Evolutionary conservation across 148 eudicot species (phyloP), one percentile per base, ranked within the genome.

Genomic region (Simmondsia chinensis): DNA sequence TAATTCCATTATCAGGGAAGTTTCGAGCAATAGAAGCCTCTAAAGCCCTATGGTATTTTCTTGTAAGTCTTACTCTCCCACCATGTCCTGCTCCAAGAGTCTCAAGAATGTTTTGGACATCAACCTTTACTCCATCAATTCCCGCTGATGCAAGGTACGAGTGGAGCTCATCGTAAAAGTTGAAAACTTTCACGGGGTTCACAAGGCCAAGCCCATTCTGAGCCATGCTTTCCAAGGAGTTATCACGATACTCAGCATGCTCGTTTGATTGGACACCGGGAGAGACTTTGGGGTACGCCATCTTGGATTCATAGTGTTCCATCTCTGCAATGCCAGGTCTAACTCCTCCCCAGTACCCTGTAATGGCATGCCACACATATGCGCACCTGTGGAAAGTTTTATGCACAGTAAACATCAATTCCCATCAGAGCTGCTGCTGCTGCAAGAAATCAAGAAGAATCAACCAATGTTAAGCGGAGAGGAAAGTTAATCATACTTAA

Each of bases 261-360:
- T 69, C 82, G 20, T 71, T 63, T 10, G 89, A 74, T 44, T 74
- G 55, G 52, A 80, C 77, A 36, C 94, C 85, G 2, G 72, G 85
- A 23, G 85, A 80, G 7, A 80, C 49, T 41, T 61, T 56, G 3
- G 89, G 88, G 61, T 71, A 79, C 25, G 64, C 35, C 53, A 87
- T 34, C 46, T 74, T 79, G 41, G 96, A 64, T 4, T 69, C 87
- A 29, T 79, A 82, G 45, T 74, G 82, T 34, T 64, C 72, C 87
- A 74, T 71, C 29, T 64, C 82, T 16, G 80, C 38, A 25, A 50
- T 62, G 28, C 70, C 88, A 0, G 88, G 85, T 47, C 59, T 72
- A 20, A 87, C 83, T 40, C 96, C 94, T 31, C 96, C 96, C 94
- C 94, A 83, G 45, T 87, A 87, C 2, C 96, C 96, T 7, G 94